These are phyloP conservation scores for Verticillium albo-atrum DNA, from an alignment of 2,329 filamentous ascomycete species.

Conservation along the genomic window DNA sequence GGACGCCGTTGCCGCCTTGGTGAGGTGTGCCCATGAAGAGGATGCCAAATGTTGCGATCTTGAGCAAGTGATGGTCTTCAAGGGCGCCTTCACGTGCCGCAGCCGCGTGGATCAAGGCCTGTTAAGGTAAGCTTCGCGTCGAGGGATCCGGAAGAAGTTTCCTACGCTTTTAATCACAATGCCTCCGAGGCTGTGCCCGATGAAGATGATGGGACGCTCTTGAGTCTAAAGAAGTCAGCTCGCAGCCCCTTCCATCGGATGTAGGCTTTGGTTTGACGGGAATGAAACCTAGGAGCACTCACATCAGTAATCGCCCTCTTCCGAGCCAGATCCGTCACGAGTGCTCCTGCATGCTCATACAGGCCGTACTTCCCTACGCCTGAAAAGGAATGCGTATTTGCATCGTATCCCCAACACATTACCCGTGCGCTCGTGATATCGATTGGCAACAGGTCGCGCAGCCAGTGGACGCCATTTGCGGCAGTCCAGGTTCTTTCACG, in stretches of 20 bases:
- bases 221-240: not conserved
- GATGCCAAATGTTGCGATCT: not conserved
- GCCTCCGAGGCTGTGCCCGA: not conserved
- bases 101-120: not conserved
- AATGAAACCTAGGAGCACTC: too few relatives aligned
- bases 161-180: not conserved
- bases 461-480: not conserved
- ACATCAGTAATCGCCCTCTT: too few relatives aligned
- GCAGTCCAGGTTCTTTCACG: not conserved
- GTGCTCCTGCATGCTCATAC: too few relatives aligned
- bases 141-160: too few relatives aligned
- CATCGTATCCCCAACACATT: too few relatives aligned
- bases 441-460: not conserved
- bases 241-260: too few relatives aligned
- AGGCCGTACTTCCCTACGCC: too few relatives aligned
- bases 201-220: not conserved
- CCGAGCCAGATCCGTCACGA: too few relatives aligned
- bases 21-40: not conserved
- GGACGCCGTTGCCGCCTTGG: not conserved
- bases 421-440: not conserved
- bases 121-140: not conserved
- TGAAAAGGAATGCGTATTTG: too few relatives aligned
- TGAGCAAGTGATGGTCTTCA: not conserved
- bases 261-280: too few relatives aligned
- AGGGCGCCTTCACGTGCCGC: not conserved